Evolutionary conservation across 2,329 filamentous ascomycete species (phyloP).

Genomic region (Paraphoma sp.): DNA sequence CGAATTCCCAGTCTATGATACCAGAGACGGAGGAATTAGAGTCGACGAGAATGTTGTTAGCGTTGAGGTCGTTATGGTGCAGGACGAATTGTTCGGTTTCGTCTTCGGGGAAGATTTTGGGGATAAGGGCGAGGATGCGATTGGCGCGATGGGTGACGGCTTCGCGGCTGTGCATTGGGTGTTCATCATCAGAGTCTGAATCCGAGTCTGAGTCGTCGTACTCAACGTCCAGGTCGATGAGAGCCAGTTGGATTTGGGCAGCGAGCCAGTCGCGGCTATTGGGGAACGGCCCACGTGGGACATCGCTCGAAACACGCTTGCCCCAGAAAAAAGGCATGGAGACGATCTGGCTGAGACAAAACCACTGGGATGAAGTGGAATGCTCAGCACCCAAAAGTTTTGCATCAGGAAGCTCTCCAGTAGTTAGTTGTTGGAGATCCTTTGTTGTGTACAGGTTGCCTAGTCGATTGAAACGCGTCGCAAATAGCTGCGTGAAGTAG

Average conservation of each 20-base stretch:
- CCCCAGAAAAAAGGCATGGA: conserved; percentile 9
- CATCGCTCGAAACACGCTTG: conserved; percentile 1
- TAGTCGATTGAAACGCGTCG: conserved; percentile 4
- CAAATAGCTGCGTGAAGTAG: conserved; percentile 6
- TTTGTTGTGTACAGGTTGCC: conserved; percentile 3
- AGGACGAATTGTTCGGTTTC: conserved; percentile 11
- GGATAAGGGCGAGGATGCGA: neutral
- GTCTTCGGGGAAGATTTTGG: conserved; percentile 2
- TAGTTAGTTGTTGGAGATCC: too few relatives aligned
- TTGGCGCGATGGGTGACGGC: too few relatives aligned
- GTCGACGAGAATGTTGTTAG: conserved; percentile 16
- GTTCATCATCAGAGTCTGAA: neutral
- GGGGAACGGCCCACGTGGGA: conserved; percentile 7
- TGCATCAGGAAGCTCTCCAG: too few relatives aligned
- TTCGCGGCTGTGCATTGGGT: neutral
- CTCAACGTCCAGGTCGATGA: neutral
- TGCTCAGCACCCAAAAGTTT: neutral
- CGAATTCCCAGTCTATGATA: conserved; percentile 22
- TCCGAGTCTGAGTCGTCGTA: neutral
- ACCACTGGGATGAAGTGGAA: neutral
- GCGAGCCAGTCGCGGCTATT: conserved; percentile 10
- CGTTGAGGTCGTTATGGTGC: conserved; percentile 10
- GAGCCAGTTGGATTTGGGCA: neutral
- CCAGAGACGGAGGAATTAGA: conserved; percentile 6
- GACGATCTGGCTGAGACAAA: conserved; percentile 8